Percentiles rank a stretch among this genome's conserved stretches.
Evolutionary conservation across 352 stramenopile species (phyloP).

Genomic region (Peronospora belbahrii): DNA sequence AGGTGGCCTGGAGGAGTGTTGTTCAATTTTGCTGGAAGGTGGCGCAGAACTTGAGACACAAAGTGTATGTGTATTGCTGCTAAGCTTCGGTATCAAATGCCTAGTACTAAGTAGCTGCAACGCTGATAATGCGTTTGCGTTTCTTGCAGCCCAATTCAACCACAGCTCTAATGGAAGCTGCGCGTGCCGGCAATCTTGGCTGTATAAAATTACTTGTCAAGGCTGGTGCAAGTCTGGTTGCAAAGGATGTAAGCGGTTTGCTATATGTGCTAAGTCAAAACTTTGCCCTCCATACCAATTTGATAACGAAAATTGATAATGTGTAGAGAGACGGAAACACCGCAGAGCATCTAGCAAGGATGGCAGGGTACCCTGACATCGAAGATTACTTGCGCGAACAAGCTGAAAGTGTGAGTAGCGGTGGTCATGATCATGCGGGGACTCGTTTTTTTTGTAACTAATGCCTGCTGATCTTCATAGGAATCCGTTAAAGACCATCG

Average conservation of each 20-base stretch:
- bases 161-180: slow-evolving; percentile 84
- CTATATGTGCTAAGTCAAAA: background rate
- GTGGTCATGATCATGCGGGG: background rate
- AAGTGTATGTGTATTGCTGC: slow-evolving; percentile 41
- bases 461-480: slow-evolving; percentile 17
- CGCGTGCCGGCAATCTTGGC: slow-evolving; percentile 64
- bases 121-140: background rate
- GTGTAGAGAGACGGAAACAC: slow-evolving; percentile 65
- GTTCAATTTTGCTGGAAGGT: slow-evolving; percentile 56
- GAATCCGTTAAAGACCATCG: slow-evolving; percentile 83
- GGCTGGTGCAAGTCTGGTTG: slow-evolving; percentile 53
- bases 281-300: background rate
- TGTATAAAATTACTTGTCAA: slow-evolving; percentile 68
- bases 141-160: slow-evolving; percentile 65
- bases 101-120: background rate
- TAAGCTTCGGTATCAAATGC: background rate
- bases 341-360: slow-evolving; percentile 51
- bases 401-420: slow-evolving; percentile 63
- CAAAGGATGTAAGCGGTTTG: slow-evolving; percentile 61
- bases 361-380: slow-evolving; percentile 56
- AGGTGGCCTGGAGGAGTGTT: slow-evolving; percentile 68
- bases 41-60: slow-evolving; percentile 65
- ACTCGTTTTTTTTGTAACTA: slow-evolving; percentile 1
- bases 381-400: slow-evolving; percentile 76
- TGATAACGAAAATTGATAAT: background rate